Evolutionary conservation across 768 basidiomycete genomes (phyloP).

Genomic region (Strobilomyces confusus): DNA sequence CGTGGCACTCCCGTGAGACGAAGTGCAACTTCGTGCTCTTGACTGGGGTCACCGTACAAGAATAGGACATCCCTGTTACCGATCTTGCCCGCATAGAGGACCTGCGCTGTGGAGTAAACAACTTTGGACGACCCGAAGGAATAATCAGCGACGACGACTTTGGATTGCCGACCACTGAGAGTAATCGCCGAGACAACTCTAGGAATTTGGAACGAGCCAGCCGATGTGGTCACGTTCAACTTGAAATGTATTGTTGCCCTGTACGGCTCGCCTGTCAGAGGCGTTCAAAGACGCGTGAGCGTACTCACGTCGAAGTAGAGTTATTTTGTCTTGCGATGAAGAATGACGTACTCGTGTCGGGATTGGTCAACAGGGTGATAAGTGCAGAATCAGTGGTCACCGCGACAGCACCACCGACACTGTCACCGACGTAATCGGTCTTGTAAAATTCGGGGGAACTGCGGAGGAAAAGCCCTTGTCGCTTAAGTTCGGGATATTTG

Average conservation of each 20-base stretch:
- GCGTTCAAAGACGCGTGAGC: neutral
- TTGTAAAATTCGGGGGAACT: constrained; percentile 77
- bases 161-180: constrained; percentile 68
- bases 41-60: constrained; percentile 51
- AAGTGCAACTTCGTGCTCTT: constrained; percentile 54
- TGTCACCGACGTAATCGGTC: constrained; percentile 69
- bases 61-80: constrained; percentile 61
- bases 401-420: constrained; percentile 44
- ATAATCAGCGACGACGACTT: constrained; percentile 69
- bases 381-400: constrained; percentile 48
- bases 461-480: constrained; percentile 73
- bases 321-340: constrained; percentile 65
- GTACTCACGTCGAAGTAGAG: constrained; percentile 61
- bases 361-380: constrained; percentile 63
- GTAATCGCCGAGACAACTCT: constrained; percentile 48
- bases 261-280: neutral
- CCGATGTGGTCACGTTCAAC: constrained; percentile 52
- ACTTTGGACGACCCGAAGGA: constrained; percentile 61
- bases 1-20: constrained; percentile 45
- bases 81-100: constrained; percentile 64
- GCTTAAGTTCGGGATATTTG: constrained; percentile 77
- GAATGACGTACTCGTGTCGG: constrained; percentile 62
- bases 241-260: constrained; percentile 47
- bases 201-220: constrained; percentile 54
- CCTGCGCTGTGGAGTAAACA: constrained; percentile 67